Evolutionary conservation across 176 grass and related monocot species (phyloP).

Genomic region (Guadua angustifolia): DNA sequence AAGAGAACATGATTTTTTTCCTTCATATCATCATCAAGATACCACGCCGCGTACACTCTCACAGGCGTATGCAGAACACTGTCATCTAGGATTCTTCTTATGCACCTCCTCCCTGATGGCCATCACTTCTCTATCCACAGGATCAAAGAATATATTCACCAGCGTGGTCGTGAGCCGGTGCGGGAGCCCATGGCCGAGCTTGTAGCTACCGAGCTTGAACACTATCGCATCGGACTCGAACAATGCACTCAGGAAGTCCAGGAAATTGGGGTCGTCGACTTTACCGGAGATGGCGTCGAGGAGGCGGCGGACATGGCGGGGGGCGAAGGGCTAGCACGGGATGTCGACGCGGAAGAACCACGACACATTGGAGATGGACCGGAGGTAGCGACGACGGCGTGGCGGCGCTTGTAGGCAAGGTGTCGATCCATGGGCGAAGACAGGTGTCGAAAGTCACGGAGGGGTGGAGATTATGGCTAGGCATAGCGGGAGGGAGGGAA

Average conservation of each 20-base stretch:
- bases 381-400: conserved; percentile 72
- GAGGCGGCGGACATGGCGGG: conserved; percentile 60
- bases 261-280: conserved; percentile 57
- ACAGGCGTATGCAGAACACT: conserved; percentile 58
- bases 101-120: conserved; percentile 74
- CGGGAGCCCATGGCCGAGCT: conserved; percentile 69
- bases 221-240: conserved; percentile 55
- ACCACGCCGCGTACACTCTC: conserved; percentile 70
- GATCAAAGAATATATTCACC: conserved; percentile 82
- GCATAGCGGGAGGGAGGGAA: conserved; percentile 62
- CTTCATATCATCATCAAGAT: conserved; percentile 67
- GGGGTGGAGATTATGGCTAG: conserved; percentile 60
- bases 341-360: conserved; percentile 80
- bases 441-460: conserved; percentile 57
- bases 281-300: conserved; percentile 55
- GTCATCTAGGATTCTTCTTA: conserved; percentile 64
- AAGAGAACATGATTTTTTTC: no score
- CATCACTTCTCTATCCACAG: conserved; percentile 71
- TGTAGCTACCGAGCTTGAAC: conserved; percentile 71
- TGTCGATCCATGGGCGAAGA: conserved; percentile 64
- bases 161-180: conserved; percentile 63
- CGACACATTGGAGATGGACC: conserved; percentile 52
- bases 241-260: conserved; percentile 57
- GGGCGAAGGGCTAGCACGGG: conserved; percentile 57
- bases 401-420: conserved; percentile 85